A percentile compares a stretch with the other conserved stretches of the same genome.
Conservation (phyloP, 495 filamentous ascomycete genomes). For the Astrocystis sublimbata region DNA sequence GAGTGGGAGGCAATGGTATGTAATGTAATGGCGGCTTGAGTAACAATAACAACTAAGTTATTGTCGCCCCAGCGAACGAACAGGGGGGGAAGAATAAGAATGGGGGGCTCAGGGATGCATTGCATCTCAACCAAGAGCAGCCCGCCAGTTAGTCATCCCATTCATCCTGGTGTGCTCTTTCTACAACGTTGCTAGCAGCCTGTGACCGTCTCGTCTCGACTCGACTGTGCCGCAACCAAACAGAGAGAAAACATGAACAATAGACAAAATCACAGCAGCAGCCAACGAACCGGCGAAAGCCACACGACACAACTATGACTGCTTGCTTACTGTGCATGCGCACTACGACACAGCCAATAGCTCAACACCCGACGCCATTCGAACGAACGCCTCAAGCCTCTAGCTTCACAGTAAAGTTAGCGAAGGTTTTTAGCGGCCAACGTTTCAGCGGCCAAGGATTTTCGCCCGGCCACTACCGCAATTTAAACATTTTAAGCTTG, state of each 20-base stretch:
- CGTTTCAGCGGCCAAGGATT: neutral
- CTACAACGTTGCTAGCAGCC: constrained; percentile 4
- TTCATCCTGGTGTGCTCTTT: too few relatives aligned
- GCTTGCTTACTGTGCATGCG: constrained; percentile 14
- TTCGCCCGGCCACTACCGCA: neutral
- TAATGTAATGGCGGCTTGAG: neutral
- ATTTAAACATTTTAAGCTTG: neutral
- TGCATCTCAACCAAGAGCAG: too few relatives aligned
- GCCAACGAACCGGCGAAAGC: too few relatives aligned
- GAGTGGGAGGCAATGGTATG: neutral
- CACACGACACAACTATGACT: neutral
- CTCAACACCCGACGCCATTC: constrained; percentile 1
- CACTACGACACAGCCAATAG: neutral
- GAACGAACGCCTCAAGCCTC: constrained; percentile 12
- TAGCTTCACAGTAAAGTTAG: constrained; percentile 2
- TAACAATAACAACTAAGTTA: neutral
- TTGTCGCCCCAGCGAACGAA: too few relatives aligned
- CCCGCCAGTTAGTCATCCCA: too few relatives aligned
- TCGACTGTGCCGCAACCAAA: neutral
- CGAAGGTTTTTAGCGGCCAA: too few relatives aligned
- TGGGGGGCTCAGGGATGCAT: too few relatives aligned
- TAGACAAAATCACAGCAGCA: too few relatives aligned
- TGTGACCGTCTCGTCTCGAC: too few relatives aligned
- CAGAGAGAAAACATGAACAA: too few relatives aligned
- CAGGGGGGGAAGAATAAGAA: too few relatives aligned